Evolutionary conservation across 2,329 filamentous ascomycete species (phyloP), one percentile per base, ranked within the genome.

Genomic region (Sordariomycetes sp.): DNA sequence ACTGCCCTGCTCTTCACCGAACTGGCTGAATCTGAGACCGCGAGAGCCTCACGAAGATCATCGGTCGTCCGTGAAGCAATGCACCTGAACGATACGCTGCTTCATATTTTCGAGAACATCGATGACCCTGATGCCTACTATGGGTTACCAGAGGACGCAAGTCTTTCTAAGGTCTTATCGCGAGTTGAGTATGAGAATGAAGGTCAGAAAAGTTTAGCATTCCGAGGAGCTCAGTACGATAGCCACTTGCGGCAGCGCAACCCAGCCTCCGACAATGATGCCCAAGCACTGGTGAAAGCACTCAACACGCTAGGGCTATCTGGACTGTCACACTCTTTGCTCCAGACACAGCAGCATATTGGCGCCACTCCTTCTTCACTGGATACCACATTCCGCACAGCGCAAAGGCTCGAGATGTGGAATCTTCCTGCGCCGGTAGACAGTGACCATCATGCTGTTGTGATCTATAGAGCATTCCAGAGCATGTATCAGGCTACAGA

Each of bases 101-200:
- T 94, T 29, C 66, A 73, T 1, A 88, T 98, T 3, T 98, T 92
- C 53, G 82, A 86, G 50, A 90, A 86, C 40, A 83, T 98, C 30
- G 88, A 95, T 50, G 93, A 99, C 48, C 90, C 88, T 2, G 92
- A 99, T 54, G 82, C 87, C 1, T 98, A 94, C 54, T 98, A 98
- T 51, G 93, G 92, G 4, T 70, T 95, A 7, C 75, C 85, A 27
- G 83, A 93, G 54, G 75, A 75, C 26, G 74, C 86, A 6, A 87
- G 79, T 37, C 61, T 98, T 12, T 67, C 73, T 12, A 86, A 82
- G 9, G 82, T 96, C 1, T 66, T 96, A 38, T 75, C 82, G 33
- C 79, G 85, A 8, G 70, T 96, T 5, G 86, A 94, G 44, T 90
- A 95, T 50, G 92, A 98, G 58, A 80, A 79, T 32, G 82, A 94